Evolutionary conservation across 306 rosid species (phyloP).

Genomic region (Pachyrhizus erosus): DNA sequence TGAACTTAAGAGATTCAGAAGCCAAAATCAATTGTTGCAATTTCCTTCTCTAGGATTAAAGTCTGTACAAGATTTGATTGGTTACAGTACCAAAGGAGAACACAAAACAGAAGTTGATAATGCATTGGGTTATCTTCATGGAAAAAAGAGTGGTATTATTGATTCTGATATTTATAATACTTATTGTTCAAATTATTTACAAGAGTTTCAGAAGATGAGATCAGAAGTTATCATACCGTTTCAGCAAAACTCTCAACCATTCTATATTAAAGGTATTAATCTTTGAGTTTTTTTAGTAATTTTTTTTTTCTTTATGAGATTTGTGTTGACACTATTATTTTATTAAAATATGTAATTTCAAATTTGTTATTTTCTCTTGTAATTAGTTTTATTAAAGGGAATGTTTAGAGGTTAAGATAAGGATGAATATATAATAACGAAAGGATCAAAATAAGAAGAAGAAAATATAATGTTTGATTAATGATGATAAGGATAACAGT

Average conservation of each 20-base stretch:
- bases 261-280: constrained; percentile 56
- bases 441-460: too few species aligned
- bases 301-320: not conserved
- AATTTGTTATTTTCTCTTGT: not conserved
- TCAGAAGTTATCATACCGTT: constrained; percentile 48
- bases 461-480: too few species aligned
- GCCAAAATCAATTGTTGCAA: constrained; percentile 48
- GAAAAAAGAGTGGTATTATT: constrained; percentile 36
- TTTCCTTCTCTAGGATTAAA: constrained; percentile 45
- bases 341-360: not conserved
- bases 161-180: constrained; percentile 54
- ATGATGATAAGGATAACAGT: too few species aligned
- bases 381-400: not conserved
- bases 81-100: constrained; percentile 47
- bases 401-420: not conserved
- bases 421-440: not conserved
- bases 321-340: not conserved
- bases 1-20: constrained; percentile 53
- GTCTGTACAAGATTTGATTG: constrained; percentile 50
- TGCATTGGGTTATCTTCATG: constrained; percentile 39
- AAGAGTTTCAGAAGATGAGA: constrained; percentile 47
- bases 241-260: constrained; percentile 52
- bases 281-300: not conserved
- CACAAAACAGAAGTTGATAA: constrained; percentile 37
- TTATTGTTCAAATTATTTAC: constrained; percentile 48